Evolutionary conservation across 176 grass and related monocot species (phyloP).

Genomic region (Echinochloa phyllopogon): DNA sequence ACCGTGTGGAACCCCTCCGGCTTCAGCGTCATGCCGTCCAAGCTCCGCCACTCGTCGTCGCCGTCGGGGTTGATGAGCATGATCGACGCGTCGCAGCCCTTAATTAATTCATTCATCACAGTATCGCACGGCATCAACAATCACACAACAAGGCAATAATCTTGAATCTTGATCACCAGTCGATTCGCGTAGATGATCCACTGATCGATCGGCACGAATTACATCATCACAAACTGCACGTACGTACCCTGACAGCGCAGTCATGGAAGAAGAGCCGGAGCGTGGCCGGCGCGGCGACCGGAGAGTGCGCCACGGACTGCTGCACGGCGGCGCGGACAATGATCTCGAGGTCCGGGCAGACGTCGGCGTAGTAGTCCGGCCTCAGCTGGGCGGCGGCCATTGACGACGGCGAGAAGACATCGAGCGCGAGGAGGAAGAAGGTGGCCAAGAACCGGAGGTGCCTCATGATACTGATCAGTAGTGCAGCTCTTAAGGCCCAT

Average conservation of each 20-base stretch:
- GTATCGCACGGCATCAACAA: background rate
- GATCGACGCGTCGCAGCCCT: conserved; percentile 78
- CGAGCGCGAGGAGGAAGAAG: conserved; percentile 23
- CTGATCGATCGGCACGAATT: background rate
- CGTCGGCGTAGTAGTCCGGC: conserved; percentile 48
- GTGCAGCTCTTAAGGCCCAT: conserved; percentile 17
- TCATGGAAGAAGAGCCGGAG: conserved; percentile 83
- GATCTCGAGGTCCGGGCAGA: conserved; percentile 63
- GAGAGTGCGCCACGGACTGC: conserved; percentile 45
- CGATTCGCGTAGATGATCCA: background rate
- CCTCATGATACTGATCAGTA: conserved; percentile 29
- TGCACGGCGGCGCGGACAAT: conserved; percentile 53
- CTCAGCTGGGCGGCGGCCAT: conserved; percentile 24
- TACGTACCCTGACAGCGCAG: conserved; percentile 60
- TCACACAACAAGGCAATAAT: background rate
- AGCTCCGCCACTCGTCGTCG: conserved; percentile 68
- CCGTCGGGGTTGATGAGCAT: conserved; percentile 56
- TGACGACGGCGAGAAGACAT: background rate
- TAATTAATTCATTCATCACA: background rate
- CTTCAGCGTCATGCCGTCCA: conserved; percentile 57
- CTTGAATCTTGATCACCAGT: no score
- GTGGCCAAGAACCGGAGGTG: conserved; percentile 26
- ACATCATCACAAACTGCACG: background rate
- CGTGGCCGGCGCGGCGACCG: conserved; percentile 46
- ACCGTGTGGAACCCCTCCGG: conserved; percentile 56